Evolutionary conservation across 2,329 filamentous ascomycete species (phyloP), one percentile per base, ranked within the genome.

Genomic region (Apiospora hydei): DNA sequence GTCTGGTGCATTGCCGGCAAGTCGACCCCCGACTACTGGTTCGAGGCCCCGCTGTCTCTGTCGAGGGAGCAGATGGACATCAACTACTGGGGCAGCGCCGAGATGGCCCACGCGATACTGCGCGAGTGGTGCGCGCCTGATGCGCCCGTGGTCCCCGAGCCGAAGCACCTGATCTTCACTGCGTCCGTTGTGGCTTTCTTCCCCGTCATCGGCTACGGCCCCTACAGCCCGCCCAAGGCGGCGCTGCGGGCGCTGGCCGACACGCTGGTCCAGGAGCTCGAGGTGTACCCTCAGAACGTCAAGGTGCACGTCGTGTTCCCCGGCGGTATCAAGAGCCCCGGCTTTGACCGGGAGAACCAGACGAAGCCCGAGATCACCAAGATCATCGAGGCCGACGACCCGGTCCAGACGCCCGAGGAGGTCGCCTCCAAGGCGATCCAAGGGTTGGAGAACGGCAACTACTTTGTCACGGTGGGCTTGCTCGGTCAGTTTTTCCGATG

Each of bases 1-100:
- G 93, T 98, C 46, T 98, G 96, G 95, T 95, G 94, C 80, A 89
- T 95, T 69, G 96, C 96, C 3, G 96, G 96, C 73, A 86, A 89
- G 75, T 89, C 93, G 7, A 87, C 86, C 21, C 95, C 95, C 0
- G 88, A 89, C 47, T 91, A 97, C 73, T 97, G 96, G 84, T 82
- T 93, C 75, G 93, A 98, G 73, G 90, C 90, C 51, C 87, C 92
- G 11, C 85, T 94, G 70, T 84, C 90, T 10, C 88, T 88, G 14
- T 85, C 95, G 75, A 89, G 92, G 57, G 85, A 87, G 75, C 94
- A 97, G 81, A 98, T 98, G 94, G 94, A 98, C 79, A 89, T 96
- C 76, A 96, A 98, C 83, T 98, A 94, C 85, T 98, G 92, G 88
- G 93, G 94, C 68, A 91, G 91, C 43, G 92, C 92, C 53, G 96